Base-by-base conservation (phyloP, 305 asterid genomes). In the Nicotiana rustica region DNA sequence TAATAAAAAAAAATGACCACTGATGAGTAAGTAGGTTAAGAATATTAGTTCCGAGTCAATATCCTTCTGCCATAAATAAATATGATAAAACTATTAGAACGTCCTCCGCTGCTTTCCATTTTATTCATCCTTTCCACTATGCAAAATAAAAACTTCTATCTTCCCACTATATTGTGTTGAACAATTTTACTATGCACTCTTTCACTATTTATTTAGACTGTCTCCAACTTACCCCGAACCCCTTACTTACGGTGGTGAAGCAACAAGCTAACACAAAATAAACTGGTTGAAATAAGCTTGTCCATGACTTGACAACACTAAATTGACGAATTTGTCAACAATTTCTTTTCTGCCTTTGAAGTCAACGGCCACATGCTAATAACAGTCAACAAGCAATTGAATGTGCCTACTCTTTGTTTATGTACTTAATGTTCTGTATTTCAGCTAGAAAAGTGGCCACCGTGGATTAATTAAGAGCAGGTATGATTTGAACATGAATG, bases 111-210 rank as follows among this genome's bases (percentile, higher is more conserved):
- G 56, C 64, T 14, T 75, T 10, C 10, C 44, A 75, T 52, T 76
- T 55, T 31, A 31, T 76, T 55, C 17, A 76, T 29, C 67, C 49
- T 55, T 29, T 55, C 18, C 17, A 35, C 67, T 31, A 56, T 29
- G 66, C 17, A 19, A 68, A 55, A 29, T 55, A 76, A 18, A 57
- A 15, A 76, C 31, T 17, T 31, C 66, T 55, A 76, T n/a, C 67
- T 76, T 55, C 80, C 56, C 67, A 76, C 80, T 55, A 75, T 9
- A 13, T 57, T 76, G 49, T 76, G n/a, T 10, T 75, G 65, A 75
- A 52, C 38, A 75, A 25, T 52, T 52, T 31, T 31, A 57, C 3
- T 55, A 10, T 17, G 31, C 17, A 31, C 80, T 55, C 66, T 29
- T 76, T 76, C 66, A 55, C 31, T 55, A 55, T 59, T 76, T 76